Percentiles rank a stretch among this genome's conserved stretches.
phyloP scores from a whole-genome alignment of 2,329 filamentous ascomycete genomes.

The Dothideomycetidae sp. region DNA sequence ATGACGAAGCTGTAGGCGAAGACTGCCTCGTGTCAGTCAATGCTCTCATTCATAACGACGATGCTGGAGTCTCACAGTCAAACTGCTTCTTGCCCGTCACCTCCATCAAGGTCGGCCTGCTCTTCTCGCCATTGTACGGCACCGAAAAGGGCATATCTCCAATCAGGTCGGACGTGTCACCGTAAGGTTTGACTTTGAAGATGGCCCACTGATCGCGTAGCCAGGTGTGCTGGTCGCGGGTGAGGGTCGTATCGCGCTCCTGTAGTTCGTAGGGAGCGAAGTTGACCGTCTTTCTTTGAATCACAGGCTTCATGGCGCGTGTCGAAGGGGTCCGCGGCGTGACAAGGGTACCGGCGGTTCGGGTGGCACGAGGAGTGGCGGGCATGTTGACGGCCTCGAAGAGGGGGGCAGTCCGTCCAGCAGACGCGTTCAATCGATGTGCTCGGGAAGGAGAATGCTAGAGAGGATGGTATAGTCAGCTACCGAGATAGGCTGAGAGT shows the following conservation, averaged over 20 bases:
- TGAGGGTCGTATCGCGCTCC: constrained; percentile 1
- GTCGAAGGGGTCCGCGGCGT: too few relatives aligned
- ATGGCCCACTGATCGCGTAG: constrained; percentile 2
- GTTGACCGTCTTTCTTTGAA: neutral
- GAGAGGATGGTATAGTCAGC: too few relatives aligned
- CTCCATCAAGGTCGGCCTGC: constrained; percentile 24
- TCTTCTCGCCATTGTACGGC: constrained; percentile 7
- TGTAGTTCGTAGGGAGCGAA: constrained; percentile 6
- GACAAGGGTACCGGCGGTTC: too few relatives aligned
- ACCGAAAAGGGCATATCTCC: constrained; percentile 5
- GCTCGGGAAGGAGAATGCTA: too few relatives aligned
- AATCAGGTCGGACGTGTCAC: constrained; percentile 1
- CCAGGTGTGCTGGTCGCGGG: constrained; percentile 1
- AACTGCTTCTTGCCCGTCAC: constrained; percentile 82
- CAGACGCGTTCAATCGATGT: too few relatives aligned
- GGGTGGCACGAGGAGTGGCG: too few relatives aligned
- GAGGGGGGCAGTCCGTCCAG: too few relatives aligned
- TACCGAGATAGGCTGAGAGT: too few relatives aligned
- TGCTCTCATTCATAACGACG: neutral
- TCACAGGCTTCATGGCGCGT: neutral
- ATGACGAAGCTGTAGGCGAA: constrained; percentile 72
- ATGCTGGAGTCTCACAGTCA: constrained; percentile 49
- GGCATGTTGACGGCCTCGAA: too few relatives aligned
- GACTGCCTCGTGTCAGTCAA: constrained; percentile 37
- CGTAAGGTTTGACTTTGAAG: constrained; percentile 4